Percentiles rank a stretch among this genome's conserved stretches.
Evolutionary conservation across 2,329 filamentous ascomycete genomes (phyloP).

Genomic region (Trichoderma simmonsii): DNA sequence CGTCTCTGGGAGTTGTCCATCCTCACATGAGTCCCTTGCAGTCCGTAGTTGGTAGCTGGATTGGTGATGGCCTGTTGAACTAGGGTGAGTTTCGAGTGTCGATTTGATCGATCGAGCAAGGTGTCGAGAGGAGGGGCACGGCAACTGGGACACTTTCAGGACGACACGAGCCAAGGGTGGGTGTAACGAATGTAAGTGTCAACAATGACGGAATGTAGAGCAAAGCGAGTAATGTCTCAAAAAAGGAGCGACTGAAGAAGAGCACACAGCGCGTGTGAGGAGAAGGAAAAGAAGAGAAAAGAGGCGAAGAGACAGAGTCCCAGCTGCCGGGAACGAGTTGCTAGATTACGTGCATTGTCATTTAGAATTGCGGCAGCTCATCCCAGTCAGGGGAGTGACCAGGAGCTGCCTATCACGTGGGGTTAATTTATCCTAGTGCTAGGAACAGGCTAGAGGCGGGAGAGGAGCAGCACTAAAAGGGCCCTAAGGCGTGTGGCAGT

Average conservation of each 20-base stretch:
- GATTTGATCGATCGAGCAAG: constrained; percentile 7
- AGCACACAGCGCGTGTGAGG: neutral
- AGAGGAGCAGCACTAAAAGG: constrained; percentile 4
- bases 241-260: neutral
- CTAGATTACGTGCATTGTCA: neutral
- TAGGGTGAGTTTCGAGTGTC: constrained; percentile 16
- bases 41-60: neutral
- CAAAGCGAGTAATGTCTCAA: neutral
- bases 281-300: neutral
- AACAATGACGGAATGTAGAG: constrained; percentile 9
- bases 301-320: neutral
- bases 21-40: neutral
- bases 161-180: neutral
- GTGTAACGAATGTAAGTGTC: constrained; percentile 5
- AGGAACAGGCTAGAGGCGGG: constrained; percentile 1
- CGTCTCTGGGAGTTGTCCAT: constrained; percentile 39
- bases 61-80: neutral
- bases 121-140: neutral
- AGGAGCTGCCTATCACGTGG: constrained; percentile 17
- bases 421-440: constrained; percentile 9
- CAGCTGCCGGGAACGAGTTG: neutral
- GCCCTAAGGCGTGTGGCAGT: neutral
- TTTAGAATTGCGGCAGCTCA: constrained; percentile 4
- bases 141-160: neutral
- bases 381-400: constrained; percentile 19